Evolutionary conservation across 2,329 filamentous ascomycete species (phyloP).

Genomic region (Metarhizium humberi): DNA sequence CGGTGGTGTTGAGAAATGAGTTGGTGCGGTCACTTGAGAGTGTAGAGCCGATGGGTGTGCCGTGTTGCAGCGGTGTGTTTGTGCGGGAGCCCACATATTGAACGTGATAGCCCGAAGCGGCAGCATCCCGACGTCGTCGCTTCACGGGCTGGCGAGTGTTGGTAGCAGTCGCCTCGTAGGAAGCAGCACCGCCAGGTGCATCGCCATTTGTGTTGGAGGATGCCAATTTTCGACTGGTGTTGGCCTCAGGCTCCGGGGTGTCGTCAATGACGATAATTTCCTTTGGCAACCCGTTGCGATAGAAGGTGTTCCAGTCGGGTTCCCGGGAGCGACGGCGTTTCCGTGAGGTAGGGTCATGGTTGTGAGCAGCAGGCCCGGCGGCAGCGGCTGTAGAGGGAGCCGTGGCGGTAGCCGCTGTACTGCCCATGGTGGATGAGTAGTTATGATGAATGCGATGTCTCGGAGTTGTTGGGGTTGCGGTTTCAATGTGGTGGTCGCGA

Average conservation of each 20-base stretch:
- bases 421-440: constrained; percentile 14
- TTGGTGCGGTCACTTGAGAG: constrained; percentile 77
- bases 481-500: constrained; percentile 10
- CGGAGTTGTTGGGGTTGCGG: constrained; percentile 13
- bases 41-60: constrained; percentile 58
- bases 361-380: neutral
- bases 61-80: constrained; percentile 60
- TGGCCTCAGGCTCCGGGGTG: constrained; percentile 48
- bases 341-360: constrained; percentile 21
- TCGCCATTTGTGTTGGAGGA: constrained; percentile 16
- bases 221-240: constrained; percentile 29
- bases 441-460: constrained; percentile 9
- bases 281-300: constrained; percentile 73
- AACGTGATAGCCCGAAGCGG: constrained; percentile 65
- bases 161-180: constrained; percentile 13
- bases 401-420: constrained; percentile 6
- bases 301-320: constrained; percentile 73
- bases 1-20: constrained; percentile 74
- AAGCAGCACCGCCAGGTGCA: constrained; percentile 16
- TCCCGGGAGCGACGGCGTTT: constrained; percentile 51
- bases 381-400: constrained; percentile 19
- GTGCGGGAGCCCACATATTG: constrained; percentile 60
- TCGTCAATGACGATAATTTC: constrained; percentile 82
- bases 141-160: constrained; percentile 50
- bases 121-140: constrained; percentile 59